Base-by-base conservation (phyloP, 805 yeast species). In the Hanseniaspora meyeri region DNA sequence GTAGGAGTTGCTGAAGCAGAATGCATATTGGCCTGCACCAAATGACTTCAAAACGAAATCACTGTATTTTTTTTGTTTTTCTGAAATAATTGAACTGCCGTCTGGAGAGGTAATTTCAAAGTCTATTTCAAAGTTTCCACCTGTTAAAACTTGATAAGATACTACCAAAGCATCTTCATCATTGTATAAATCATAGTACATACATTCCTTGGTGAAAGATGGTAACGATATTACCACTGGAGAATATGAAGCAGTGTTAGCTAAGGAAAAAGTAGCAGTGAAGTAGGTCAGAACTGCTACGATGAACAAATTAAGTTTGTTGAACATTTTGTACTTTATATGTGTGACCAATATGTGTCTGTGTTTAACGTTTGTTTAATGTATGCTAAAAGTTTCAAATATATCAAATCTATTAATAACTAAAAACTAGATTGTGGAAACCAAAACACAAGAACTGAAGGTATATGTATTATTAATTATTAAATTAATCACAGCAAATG, bases 71-170 rank as follows among this genome's bases (percentile, higher is more conserved):
- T 78, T 78, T 63, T 80, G 80, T 59, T 73, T 71, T 60, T 80
- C 84, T 31, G 70, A 59, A 53, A 74, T 74, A 59, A 81, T 69
- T 12, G 72, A 65, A 46, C 73, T 69, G 24, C 79, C 80, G 49
- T 67, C 72, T 38, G 87, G 86, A 54, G 78, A 74, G 53, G 72
- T 77, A 60, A 82, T 79, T 58, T 76, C 74, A 65, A 80, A 82
- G 65, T 82, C 85, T 55, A 82, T 77, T 65, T 82, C 86, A 62
- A 81, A 82, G 56, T 81, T 74, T 17, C 87, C 87, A 59, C 87
- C 87, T 51, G 79, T 76, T 62, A 81, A 76, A 55, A 82, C 87
- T 64, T 74, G 77, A 57, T 74, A 74, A 46, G 73, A 68, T 9
- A 73, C 70, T 16, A 71, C 69, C n/a, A 74, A 58, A 1, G 75